A percentile compares a stretch with the other conserved stretches of the same genome.
Conservation (phyloP, 306 rosid genomes). For the Ochetophila trinervis region DNA sequence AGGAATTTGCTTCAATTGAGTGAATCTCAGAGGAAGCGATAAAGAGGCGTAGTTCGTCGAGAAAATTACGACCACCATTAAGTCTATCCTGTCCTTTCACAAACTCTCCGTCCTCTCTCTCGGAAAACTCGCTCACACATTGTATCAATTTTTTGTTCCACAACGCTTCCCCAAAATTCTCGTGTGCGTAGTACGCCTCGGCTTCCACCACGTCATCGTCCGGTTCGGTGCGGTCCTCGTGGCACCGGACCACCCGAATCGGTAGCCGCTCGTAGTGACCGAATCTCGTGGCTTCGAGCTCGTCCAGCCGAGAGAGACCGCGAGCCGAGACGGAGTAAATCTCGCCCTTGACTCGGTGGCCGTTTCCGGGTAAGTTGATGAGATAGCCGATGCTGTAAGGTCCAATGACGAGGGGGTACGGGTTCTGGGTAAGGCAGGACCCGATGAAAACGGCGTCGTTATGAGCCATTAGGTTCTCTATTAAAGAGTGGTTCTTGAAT, state of each 20-base stretch:
- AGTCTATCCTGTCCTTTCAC: conserved; percentile 38
- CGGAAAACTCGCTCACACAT: conserved; percentile 40
- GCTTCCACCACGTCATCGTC: conserved; percentile 18
- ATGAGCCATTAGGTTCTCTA: conserved; percentile 31
- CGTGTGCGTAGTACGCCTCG: conserved; percentile 62
- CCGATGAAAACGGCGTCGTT: conserved; percentile 48
- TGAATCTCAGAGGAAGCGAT: background rate
- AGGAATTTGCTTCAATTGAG: background rate
- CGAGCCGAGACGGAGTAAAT: conserved; percentile 41
- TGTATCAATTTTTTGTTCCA: conserved; percentile 45
- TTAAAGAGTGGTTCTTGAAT: conserved; percentile 44
- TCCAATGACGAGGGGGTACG: conserved; percentile 58
- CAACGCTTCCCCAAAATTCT: conserved; percentile 43
- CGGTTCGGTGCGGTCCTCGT: conserved; percentile 5
- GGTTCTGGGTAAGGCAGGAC: conserved; percentile 19
- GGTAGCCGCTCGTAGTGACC: conserved; percentile 59
- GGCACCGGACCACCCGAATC: conserved; percentile 14
- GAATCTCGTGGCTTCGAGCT: conserved; percentile 40
- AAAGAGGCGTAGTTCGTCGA: conserved; percentile 24
- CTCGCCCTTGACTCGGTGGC: conserved; percentile 53
- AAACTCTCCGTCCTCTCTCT: conserved; percentile 27
- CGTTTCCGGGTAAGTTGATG: conserved; percentile 54
- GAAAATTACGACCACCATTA: background rate
- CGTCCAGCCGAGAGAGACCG: conserved; percentile 50
- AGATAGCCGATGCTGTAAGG: conserved; percentile 66